phyloP scores from a whole-genome alignment of 2,329 filamentous ascomycete genomes.

The Metarhizium guizhouense region DNA sequence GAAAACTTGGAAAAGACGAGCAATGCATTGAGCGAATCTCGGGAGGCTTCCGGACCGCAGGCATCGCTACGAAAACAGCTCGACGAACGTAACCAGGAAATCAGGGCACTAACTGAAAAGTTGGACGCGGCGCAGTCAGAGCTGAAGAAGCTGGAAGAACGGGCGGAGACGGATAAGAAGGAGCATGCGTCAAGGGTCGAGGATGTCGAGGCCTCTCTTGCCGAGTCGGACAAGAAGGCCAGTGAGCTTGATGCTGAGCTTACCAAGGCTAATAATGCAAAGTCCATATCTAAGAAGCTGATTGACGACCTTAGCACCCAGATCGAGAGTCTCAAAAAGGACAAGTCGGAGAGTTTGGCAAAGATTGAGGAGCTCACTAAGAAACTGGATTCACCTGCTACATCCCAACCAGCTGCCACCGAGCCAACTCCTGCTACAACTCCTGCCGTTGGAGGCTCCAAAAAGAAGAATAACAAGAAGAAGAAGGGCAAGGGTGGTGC shows the following conservation, averaged over 20 bases:
- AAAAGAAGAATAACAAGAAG: conserved; percentile 77
- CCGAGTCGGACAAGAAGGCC: conserved; percentile 23
- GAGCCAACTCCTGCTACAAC: conserved; percentile 12
- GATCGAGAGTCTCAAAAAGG: conserved; percentile 25
- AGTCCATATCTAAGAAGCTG: conserved; percentile 31
- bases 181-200: conserved; percentile 22
- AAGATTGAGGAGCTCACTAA: conserved; percentile 32
- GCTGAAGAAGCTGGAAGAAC: conserved; percentile 33
- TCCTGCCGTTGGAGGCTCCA: conserved; percentile 16
- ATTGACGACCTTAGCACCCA: conserved; percentile 28
- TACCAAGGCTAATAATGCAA: conserved; percentile 28
- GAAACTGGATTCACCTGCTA: conserved; percentile 28
- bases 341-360: conserved; percentile 20
- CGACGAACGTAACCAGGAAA: conserved; percentile 37
- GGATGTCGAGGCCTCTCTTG: conserved; percentile 27
- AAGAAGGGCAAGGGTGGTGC: conserved; percentile 75
- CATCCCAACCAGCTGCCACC: conserved; percentile 14
- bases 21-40: conserved; percentile 46
- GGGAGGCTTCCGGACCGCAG: conserved; percentile 29
- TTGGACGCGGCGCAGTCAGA: conserved; percentile 34
- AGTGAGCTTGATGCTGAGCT: conserved; percentile 33
- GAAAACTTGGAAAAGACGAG: conserved; percentile 60
- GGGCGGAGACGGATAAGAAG: conserved; percentile 23
- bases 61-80: conserved; percentile 42
- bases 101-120: conserved; percentile 40